Percentiles rank a stretch among this genome's conserved stretches.
These are phyloP conservation scores for Colletotrichum eremochloae DNA, from an alignment of 2,329 filamentous ascomycete species.

Conservation along the genomic window DNA sequence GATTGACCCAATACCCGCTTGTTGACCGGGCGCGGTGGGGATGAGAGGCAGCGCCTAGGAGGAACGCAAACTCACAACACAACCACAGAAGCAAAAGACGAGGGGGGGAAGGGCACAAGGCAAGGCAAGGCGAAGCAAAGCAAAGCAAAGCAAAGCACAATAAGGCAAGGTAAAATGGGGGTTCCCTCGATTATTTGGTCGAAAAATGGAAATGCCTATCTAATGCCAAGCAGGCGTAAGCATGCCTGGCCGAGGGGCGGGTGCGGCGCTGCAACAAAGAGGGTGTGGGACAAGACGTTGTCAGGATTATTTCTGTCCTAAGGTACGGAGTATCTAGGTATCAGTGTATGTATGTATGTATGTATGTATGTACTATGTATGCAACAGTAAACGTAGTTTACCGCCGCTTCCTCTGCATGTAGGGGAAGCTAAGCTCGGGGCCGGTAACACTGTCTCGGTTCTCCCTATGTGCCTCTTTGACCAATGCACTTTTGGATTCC, in stretches of 20 bases:
- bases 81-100: neutral
- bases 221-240: slow-evolving; percentile 16
- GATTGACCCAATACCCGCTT: neutral
- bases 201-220: neutral
- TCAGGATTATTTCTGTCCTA: neutral
- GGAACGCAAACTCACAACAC: neutral
- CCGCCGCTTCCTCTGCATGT: too few species aligned
- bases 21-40: neutral
- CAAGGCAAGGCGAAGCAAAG: too few species aligned
- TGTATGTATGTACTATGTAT: too few species aligned
- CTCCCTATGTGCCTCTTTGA: slow-evolving; percentile 4
- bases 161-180: neutral
- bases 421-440: too few species aligned
- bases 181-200: neutral
- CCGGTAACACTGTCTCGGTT: neutral
- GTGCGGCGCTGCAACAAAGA: neutral
- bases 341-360: too few species aligned
- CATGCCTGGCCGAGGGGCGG: slow-evolving; percentile 18
- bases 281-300: neutral
- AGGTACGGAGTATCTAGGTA: too few species aligned
- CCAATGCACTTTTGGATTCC: neutral
- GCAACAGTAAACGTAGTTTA: too few species aligned
- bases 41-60: neutral
- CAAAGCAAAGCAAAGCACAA: neutral
- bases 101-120: neutral